Percentiles rank a stretch among this genome's conserved stretches.
Conservation (phyloP, 441 rosid genomes). For the Gossypium davidsonii region DNA sequence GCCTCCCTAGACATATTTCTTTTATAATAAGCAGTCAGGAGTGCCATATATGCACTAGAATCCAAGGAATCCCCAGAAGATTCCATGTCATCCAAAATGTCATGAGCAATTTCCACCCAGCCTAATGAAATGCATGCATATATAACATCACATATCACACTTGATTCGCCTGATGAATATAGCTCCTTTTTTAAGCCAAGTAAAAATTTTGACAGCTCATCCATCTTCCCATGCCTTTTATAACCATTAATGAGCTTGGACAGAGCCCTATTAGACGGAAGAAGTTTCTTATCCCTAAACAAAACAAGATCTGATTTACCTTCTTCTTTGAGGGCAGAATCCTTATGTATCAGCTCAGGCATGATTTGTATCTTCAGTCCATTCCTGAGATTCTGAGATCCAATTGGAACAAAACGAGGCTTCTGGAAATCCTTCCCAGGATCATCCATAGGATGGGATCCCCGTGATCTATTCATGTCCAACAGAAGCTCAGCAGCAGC, state of each 20-base stretch:
- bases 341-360: slow-evolving; percentile 48
- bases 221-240: slow-evolving; percentile 42
- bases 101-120: slow-evolving; percentile 80
- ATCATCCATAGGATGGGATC: slow-evolving; percentile 19
- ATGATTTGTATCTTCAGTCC: slow-evolving; percentile 52
- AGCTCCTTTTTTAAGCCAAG: slow-evolving; percentile 30
- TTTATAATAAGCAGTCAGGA: slow-evolving; percentile 45
- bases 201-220: slow-evolving; percentile 50
- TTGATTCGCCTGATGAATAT: slow-evolving; percentile 16
- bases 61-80: slow-evolving; percentile 36
- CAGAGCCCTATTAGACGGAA: slow-evolving; percentile 40
- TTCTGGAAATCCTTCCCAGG: slow-evolving; percentile 20
- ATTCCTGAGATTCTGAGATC: slow-evolving; percentile 50
- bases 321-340: slow-evolving; percentile 30
- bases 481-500: slow-evolving; percentile 54
- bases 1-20: slow-evolving; percentile 54
- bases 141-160: slow-evolving; percentile 45
- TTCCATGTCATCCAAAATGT: slow-evolving; percentile 74
- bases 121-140: slow-evolving; percentile 50
- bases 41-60: slow-evolving; percentile 30
- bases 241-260: slow-evolving; percentile 57
- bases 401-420: slow-evolving; percentile 52
- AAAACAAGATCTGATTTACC: slow-evolving; percentile 33
- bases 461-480: slow-evolving; percentile 35
- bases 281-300: slow-evolving; percentile 43